Percentiles rank a stretch among this genome's conserved stretches.
Evolutionary conservation across 2,329 filamentous ascomycete species (phyloP).

Genomic region (Pseudogymnoascus sp.): DNA sequence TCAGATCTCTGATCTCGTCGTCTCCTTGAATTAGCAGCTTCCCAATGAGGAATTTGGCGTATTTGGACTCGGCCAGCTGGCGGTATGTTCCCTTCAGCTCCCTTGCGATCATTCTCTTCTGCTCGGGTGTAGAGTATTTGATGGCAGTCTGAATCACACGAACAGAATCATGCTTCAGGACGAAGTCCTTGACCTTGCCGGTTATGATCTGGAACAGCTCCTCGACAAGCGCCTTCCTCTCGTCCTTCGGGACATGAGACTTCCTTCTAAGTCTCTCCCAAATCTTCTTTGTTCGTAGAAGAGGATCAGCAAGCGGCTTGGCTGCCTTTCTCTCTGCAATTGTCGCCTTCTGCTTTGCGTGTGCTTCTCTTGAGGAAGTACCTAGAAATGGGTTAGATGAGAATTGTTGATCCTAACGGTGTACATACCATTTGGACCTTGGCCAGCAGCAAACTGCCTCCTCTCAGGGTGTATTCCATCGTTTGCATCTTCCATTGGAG

Average conservation of each 20-base stretch:
- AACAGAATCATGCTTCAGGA: conserved; percentile 98
- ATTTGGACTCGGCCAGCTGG: conserved; percentile 84
- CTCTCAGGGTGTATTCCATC: conserved; percentile 31
- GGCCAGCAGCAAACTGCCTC: conserved; percentile 24
- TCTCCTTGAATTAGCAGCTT: conserved; percentile 94
- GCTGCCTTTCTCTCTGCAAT: conserved; percentile 82
- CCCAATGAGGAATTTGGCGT: conserved; percentile 94
- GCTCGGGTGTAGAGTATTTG: conserved; percentile 84
- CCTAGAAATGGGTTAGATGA: conserved; percentile 32
- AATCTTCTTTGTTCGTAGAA: conserved; percentile 86
- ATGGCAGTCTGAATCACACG: conserved; percentile 92
- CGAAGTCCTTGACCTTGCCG: conserved; percentile 86
- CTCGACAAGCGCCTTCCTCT: conserved; percentile 76
- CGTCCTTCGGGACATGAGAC: conserved; percentile 83
- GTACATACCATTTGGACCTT: conserved; percentile 20
- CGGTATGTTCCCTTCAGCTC: conserved; percentile 82
- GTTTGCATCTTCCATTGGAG: conserved; percentile 24
- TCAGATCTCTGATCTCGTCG: conserved; percentile 74
- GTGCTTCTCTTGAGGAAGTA: conserved; percentile 73
- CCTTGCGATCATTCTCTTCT: conserved; percentile 76
- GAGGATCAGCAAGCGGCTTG: conserved; percentile 86
- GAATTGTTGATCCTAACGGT: conserved; percentile 1
- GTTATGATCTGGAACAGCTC: conserved; percentile 91
- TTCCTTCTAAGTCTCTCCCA: conserved; percentile 93
- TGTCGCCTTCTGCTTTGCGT: conserved; percentile 86